Percentiles rank a stretch among this genome's conserved stretches.
phyloP scores from a whole-genome alignment of 805 yeast genomes.

The Spathaspora sp. region DNA sequence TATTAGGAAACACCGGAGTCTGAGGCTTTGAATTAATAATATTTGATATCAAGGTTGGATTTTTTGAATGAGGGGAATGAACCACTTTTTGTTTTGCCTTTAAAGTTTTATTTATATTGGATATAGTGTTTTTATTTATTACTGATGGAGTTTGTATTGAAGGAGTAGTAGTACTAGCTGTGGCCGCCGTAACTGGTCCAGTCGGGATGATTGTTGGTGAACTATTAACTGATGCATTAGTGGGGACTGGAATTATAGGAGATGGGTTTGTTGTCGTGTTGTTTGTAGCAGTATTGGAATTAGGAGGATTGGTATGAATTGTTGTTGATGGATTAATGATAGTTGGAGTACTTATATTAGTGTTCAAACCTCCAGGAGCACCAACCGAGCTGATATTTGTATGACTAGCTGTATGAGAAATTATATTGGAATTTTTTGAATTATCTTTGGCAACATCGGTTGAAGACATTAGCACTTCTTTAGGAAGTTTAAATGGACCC shows the following conservation, averaged over 20 bases:
- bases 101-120: slow-evolving; percentile 39
- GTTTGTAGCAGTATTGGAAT: not conserved
- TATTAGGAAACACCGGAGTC: not conserved
- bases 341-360: not conserved
- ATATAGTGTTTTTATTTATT: slow-evolving; percentile 28
- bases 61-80: slow-evolving; percentile 31
- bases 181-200: not conserved
- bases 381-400: not conserved
- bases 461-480: slow-evolving; percentile 1
- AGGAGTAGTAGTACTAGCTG: slow-evolving; percentile 2
- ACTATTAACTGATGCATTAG: not conserved
- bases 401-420: slow-evolving; percentile 1
- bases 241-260: not conserved
- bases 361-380: not conserved
- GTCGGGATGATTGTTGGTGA: not conserved
- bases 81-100: slow-evolving; percentile 41
- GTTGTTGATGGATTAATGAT: not conserved
- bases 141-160: slow-evolving; percentile 8
- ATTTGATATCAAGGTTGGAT: slow-evolving; percentile 30
- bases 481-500: slow-evolving; percentile 2
- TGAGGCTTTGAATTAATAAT: slow-evolving; percentile 20
- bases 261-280: not conserved
- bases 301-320: not conserved
- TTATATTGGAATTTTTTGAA: not conserved
- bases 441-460: not conserved